Percentiles rank a stretch among this genome's conserved stretches.
Conservation (phyloP, 768 basidiomycete species). For the Boletellus emodensis region DNA sequence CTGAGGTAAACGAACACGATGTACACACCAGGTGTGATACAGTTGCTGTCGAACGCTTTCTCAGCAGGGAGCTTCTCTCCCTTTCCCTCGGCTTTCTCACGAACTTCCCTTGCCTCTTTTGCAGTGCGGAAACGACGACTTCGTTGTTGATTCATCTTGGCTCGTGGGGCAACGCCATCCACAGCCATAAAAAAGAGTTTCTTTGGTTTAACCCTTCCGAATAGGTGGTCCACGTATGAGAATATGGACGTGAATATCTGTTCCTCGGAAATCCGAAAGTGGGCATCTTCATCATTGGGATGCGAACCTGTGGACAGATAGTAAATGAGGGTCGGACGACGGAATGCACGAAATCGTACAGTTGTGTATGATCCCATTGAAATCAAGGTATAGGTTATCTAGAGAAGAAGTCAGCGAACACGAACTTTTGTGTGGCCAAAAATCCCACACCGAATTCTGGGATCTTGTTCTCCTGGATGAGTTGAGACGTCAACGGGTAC, state of each 20-base stretch:
- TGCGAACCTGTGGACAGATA: slow-evolving; percentile 62
- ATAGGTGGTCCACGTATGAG: slow-evolving; percentile 93
- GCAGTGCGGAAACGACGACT: slow-evolving; percentile 91
- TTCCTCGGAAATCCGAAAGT: slow-evolving; percentile 93
- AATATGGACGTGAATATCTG: slow-evolving; percentile 98
- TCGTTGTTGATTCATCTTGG: slow-evolving; percentile 99
- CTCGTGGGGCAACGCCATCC: slow-evolving; percentile 94
- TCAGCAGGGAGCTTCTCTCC: slow-evolving; percentile 90
- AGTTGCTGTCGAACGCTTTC: slow-evolving; percentile 98
- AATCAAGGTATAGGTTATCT: slow-evolving; percentile 93
- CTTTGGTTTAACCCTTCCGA: slow-evolving; percentile 95
- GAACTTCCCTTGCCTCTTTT: slow-evolving; percentile 82
- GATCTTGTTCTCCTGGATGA: slow-evolving; percentile 98
- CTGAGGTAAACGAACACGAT: not conserved
- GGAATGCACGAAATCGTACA: slow-evolving; percentile 35
- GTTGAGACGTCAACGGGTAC: slow-evolving; percentile 95
- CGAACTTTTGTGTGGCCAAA: not conserved
- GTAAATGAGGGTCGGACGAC: not conserved
- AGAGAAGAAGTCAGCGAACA: slow-evolving; percentile 12
- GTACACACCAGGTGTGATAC: slow-evolving; percentile 89
- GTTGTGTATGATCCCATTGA: slow-evolving; percentile 90
- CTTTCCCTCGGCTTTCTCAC: slow-evolving; percentile 81
- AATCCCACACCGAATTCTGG: slow-evolving; percentile 82
- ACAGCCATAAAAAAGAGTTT: slow-evolving; percentile 99
- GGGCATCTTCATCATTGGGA: slow-evolving; percentile 93